Evolutionary conservation across 108 stramenopile species (phyloP), one percentile per base, ranked within the genome.

Genomic region (Skeletonema menzelii): DNA sequence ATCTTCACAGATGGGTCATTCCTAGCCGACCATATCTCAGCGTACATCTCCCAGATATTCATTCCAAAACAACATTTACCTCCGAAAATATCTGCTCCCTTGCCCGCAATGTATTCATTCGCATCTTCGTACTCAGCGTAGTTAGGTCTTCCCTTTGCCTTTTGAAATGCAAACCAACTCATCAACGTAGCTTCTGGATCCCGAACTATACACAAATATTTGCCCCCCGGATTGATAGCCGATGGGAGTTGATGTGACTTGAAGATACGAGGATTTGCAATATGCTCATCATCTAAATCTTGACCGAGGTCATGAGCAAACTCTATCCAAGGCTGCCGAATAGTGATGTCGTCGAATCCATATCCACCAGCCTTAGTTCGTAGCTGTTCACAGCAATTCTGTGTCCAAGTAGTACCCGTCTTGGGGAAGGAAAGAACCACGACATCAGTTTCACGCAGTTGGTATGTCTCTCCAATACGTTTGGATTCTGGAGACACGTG

Each of bases 121-220:
- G 49, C 49, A 53, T 53, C 49, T 20, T 20, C 49, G 5, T 53
- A 22, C n/a, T 53, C 49, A 20, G 22, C 49, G 8, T 53, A 53
- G 20, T 22, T 22, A 20, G 49, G 49, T 8, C 49, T 20, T 7
- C 49, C 49, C 49, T 53, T 53, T 7, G 49, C 49, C 49, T 53
- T 53, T 22, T 53, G 49, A 53, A 53, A 53, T 8, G 49, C 49
- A 53, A 22, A 22, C 49, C 49, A 53, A 53, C 49, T 53, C 49
- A 53, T 53, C 49, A 53, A 53, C 4, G 49, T 53, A 2, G 49
- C 49, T 53, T 53, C 49, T 7, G 49, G 49, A 53, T 53, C 49
- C 22, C 49, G 49, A n/a, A 53, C 49, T 4, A 53, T 53, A 53
- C 49, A 53, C 8, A 53, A 2, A 10, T 53, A 53, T 22, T 53